Evolutionary conservation across 2,329 filamentous ascomycete genomes (phyloP).

Genomic region (Fusarium coicis): DNA sequence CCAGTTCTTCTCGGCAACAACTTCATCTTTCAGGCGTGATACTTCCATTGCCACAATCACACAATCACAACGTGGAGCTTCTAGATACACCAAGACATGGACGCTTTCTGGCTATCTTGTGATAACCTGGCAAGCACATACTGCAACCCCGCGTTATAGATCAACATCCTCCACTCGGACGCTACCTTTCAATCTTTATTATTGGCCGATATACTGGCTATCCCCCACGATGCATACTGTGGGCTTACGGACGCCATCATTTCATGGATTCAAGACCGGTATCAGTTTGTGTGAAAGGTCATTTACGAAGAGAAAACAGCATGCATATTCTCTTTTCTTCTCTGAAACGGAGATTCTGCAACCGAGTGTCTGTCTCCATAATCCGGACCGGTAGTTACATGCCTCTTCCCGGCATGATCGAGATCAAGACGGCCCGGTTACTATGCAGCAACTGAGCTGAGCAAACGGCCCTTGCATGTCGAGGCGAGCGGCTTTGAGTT

Average conservation of each 20-base stretch:
- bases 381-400: conserved; percentile 16
- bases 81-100: background rate
- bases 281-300: background rate
- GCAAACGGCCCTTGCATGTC: background rate
- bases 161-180: background rate
- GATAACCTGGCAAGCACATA: background rate
- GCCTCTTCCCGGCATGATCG: conserved; percentile 1
- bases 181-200: background rate
- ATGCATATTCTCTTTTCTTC: background rate
- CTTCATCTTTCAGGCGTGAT: background rate
- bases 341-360: background rate
- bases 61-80: background rate
- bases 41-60: background rate
- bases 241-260: background rate
- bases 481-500: conserved; percentile 5
- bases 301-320: background rate
- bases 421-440: conserved; percentile 20
- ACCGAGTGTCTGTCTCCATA: conserved; percentile 9
- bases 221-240: background rate
- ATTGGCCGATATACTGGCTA: conserved; percentile 1
- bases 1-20: conserved; percentile 1
- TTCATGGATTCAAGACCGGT: background rate
- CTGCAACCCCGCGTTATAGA: conserved; percentile 4
- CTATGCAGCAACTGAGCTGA: background rate
- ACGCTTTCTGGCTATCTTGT: background rate